phyloP scores from a whole-genome alignment of 148 eudicot species.

The Persicaria tinctoria region DNA sequence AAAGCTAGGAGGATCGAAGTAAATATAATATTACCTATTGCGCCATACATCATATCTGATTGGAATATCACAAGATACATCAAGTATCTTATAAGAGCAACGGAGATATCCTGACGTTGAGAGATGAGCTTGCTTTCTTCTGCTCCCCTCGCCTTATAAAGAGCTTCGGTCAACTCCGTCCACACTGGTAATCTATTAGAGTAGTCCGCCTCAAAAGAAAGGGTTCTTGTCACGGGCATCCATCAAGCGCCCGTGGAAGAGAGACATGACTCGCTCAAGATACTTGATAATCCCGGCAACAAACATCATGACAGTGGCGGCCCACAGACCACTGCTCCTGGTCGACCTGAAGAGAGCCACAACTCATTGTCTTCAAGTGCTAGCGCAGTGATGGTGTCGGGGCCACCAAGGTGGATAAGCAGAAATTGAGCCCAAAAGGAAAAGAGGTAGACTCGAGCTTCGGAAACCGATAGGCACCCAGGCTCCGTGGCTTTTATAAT shows the following conservation, averaged over 20 bases:
- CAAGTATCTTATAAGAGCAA: too few species aligned
- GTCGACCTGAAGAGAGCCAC: not conserved
- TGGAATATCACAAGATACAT: too few species aligned
- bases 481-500: not conserved
- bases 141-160: too few species aligned
- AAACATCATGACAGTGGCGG: slow-evolving; percentile 11
- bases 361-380: slow-evolving; percentile 6
- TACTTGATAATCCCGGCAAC: slow-evolving; percentile 22
- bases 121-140: too few species aligned
- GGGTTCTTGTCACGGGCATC: not conserved
- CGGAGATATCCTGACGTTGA: too few species aligned
- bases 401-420: slow-evolving; percentile 8
- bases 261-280: slow-evolving; percentile 18
- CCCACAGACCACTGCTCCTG: not conserved
- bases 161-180: too few species aligned
- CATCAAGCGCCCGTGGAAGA: slow-evolving; percentile 9
- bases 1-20: too few species aligned
- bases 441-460: not conserved
- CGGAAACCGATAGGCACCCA: too few species aligned
- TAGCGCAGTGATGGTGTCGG: slow-evolving; percentile 8
- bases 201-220: too few species aligned
- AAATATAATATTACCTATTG: too few species aligned
- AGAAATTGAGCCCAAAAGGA: slow-evolving; percentile 7
- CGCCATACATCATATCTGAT: too few species aligned
- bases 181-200: too few species aligned